These are phyloP conservation scores for Dothideomycetes sp. DNA, from an alignment of 2,329 filamentous ascomycete species.

Conservation along the genomic window DNA sequence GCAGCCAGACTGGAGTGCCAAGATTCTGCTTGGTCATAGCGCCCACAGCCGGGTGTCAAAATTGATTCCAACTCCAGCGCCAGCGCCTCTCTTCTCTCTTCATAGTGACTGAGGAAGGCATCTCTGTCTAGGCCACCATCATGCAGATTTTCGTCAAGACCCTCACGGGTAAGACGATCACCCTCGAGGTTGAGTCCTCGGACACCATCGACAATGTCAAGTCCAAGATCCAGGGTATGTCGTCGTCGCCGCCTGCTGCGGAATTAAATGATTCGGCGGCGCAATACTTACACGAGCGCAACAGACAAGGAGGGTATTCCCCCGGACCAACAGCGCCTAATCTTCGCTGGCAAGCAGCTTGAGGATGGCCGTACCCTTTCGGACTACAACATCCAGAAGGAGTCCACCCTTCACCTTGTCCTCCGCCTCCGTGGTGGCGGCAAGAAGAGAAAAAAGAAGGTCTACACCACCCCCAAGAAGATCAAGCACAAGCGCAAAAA, in stretches of 20 bases:
- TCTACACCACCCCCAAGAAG: slow-evolving; percentile 99
- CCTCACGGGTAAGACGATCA: slow-evolving; percentile 99
- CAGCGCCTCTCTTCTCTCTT: slow-evolving; percentile 3
- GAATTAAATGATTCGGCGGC: slow-evolving; percentile 5
- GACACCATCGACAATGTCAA: slow-evolving; percentile 99
- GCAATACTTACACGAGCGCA: slow-evolving; percentile 29
- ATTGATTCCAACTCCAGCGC: background rate
- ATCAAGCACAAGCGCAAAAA: slow-evolving; percentile 99
- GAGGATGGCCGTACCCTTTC: slow-evolving; percentile 97
- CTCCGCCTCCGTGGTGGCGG: slow-evolving; percentile 95
- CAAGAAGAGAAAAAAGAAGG: slow-evolving; percentile 99
- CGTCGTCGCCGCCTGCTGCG: background rate
- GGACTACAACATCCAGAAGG: slow-evolving; percentile 99
- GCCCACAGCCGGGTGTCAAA: background rate
- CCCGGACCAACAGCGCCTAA: slow-evolving; percentile 97
- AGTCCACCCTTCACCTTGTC: slow-evolving; percentile 96
- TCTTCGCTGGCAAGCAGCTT: slow-evolving; percentile 99
- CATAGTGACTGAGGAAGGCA: slow-evolving; percentile 12
- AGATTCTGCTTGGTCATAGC: background rate
- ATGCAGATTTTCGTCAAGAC: slow-evolving; percentile 72
- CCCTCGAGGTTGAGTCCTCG: slow-evolving; percentile 99
- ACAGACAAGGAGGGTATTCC: slow-evolving; percentile 99
- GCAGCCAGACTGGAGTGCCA: no score
- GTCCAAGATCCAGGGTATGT: slow-evolving; percentile 73
- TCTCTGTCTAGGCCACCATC: slow-evolving; percentile 10